A percentile compares a stretch with the other conserved stretches of the same genome.
phyloP scores from a whole-genome alignment of 1,284 basidiomycete species.

The Naganishia sp. region DNA sequence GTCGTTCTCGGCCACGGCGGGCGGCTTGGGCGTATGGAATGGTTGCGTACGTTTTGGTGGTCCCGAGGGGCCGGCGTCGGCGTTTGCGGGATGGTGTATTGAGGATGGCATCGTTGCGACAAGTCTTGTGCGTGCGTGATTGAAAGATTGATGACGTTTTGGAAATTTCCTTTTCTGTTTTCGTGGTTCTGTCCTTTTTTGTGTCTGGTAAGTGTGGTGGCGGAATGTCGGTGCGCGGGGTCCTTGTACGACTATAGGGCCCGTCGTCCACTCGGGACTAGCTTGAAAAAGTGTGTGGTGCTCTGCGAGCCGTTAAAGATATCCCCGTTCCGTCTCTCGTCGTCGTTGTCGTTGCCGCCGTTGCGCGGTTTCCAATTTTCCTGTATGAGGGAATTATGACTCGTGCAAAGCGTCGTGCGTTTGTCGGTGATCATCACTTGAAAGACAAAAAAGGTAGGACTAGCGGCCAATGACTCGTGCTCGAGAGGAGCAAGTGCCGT shows the following conservation, averaged over 20 bases:
- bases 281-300: conserved; percentile 9
- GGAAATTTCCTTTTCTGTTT: neutral
- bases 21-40: neutral
- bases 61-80: conserved; percentile 24
- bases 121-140: neutral
- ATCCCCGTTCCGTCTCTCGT: neutral
- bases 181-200: neutral
- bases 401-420: conserved; percentile 23
- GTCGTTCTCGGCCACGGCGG: conserved; percentile 15
- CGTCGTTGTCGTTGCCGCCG: neutral
- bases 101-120: conserved; percentile 3
- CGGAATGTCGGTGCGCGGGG: neutral
- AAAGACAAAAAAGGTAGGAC: too few relatives aligned
- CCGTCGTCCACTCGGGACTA: conserved; percentile 29
- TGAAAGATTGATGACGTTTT: neutral
- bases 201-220: neutral
- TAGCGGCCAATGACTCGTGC: too few relatives aligned
- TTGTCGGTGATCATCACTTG: conserved; percentile 25
- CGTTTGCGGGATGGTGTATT: conserved; percentile 3
- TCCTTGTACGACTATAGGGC: conserved; percentile 10
- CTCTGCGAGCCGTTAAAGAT: conserved; percentile 14
- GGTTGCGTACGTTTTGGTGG: neutral
- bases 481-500: too few relatives aligned
- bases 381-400: conserved; percentile 27
- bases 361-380: conserved; percentile 6